phyloP scores from a whole-genome alignment of 805 yeast genomes.

The Peterozyma xylosa region DNA sequence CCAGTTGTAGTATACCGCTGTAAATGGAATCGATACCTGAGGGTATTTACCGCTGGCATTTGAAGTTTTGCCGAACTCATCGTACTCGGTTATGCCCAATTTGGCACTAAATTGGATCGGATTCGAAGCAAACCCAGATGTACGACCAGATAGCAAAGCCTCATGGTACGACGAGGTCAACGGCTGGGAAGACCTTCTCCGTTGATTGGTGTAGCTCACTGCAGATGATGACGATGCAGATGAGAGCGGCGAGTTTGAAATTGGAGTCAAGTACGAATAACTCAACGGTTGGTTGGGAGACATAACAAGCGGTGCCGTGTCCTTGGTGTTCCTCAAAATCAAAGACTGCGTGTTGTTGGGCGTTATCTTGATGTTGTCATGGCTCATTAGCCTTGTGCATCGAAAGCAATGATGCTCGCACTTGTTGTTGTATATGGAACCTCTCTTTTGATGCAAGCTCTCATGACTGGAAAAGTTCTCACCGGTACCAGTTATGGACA shows the following conservation, averaged over 20 bases:
- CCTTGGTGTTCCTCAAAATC: neutral
- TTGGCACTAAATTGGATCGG: conserved; percentile 20
- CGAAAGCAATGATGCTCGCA: neutral
- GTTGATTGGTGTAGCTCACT: neutral
- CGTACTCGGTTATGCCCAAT: conserved; percentile 12
- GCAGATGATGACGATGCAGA: neutral
- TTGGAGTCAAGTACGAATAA: neutral
- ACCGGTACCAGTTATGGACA: neutral
- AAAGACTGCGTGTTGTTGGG: neutral
- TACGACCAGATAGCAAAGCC: conserved; percentile 14
- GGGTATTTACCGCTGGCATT: conserved; percentile 1
- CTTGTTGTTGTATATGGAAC: neutral
- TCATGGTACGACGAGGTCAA: conserved; percentile 13
- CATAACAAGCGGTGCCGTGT: neutral
- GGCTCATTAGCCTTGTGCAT: neutral
- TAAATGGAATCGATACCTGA: conserved; percentile 15
- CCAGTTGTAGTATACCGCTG: conserved; percentile 18
- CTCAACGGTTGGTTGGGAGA: neutral
- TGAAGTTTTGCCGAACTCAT: neutral
- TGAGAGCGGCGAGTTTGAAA: neutral
- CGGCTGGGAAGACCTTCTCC: conserved; percentile 3
- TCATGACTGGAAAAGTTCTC: neutral
- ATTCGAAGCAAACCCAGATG: conserved; percentile 12
- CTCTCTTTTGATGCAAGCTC: no score
- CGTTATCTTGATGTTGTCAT: conserved; percentile 1